These are phyloP conservation scores for Trapa bicornis DNA, from an alignment of 345 rosid genomes.

Conservation along the genomic window DNA sequence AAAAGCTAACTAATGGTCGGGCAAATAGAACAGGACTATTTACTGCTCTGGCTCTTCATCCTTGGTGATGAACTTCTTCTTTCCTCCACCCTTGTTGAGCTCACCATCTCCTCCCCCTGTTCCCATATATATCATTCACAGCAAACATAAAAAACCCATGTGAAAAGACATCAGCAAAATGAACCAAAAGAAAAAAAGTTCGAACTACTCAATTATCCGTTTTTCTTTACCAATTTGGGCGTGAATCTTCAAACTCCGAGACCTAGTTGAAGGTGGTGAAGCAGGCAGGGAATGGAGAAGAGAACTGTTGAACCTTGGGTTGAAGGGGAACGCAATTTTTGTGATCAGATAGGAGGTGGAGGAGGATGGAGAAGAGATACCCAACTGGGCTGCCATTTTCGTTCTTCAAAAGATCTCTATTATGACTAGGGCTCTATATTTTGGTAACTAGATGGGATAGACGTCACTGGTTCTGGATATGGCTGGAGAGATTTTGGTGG, in stretches of 20 bases:
- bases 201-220: background rate
- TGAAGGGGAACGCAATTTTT: conserved; percentile 12
- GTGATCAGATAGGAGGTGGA: conserved; percentile 6
- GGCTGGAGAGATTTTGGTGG: conserved; percentile 8
- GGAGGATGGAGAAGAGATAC: conserved; percentile 22
- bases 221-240: conserved; percentile 42
- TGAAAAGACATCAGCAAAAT: background rate
- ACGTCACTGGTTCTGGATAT: conserved; percentile 7
- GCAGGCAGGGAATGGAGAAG: conserved; percentile 8
- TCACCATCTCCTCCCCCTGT: conserved; percentile 69
- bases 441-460: too few species aligned
- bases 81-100: conserved; percentile 50
- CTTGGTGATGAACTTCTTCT: conserved; percentile 76
- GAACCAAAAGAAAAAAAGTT: background rate
- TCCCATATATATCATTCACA: background rate
- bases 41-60: conserved; percentile 68
- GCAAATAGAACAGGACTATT: too few species aligned
- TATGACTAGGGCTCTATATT: background rate
- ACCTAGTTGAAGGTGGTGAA: conserved; percentile 14
- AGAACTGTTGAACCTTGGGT: conserved; percentile 9
- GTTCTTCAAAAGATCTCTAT: background rate
- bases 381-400: conserved; percentile 43
- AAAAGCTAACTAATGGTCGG: too few species aligned
- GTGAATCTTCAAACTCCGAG: conserved; percentile 33
- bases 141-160: background rate